Conservation (phyloP, 768 basidiomycete genomes). For the Russula sp. region DNA sequence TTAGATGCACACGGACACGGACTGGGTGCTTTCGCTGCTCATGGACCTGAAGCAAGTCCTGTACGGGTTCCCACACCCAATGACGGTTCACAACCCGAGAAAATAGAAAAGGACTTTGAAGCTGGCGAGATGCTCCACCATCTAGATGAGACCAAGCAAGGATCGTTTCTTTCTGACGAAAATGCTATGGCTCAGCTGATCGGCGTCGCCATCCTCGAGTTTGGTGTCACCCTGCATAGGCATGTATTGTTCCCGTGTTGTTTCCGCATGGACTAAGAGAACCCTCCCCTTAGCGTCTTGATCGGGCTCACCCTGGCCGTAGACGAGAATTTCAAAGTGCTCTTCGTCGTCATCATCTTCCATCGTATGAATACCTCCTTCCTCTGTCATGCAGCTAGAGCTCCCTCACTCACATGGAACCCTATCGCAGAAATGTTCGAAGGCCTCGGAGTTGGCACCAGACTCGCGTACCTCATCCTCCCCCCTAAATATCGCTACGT, state of each 20-base stretch:
- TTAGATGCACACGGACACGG: slow-evolving; percentile 64
- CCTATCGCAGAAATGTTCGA: slow-evolving; percentile 76
- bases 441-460: slow-evolving; percentile 87
- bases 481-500: slow-evolving; percentile 47
- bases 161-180: slow-evolving; percentile 29
- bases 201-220: slow-evolving; percentile 88
- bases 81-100: not conserved
- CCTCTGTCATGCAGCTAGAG: not conserved
- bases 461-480: slow-evolving; percentile 70
- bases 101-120: not conserved
- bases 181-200: slow-evolving; percentile 58
- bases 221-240: slow-evolving; percentile 87
- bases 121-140: slow-evolving; percentile 27
- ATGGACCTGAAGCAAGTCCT: slow-evolving; percentile 51
- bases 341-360: slow-evolving; percentile 88
- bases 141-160: slow-evolving; percentile 15
- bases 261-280: not conserved
- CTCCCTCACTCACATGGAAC: not conserved
- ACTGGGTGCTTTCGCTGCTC: slow-evolving; percentile 52
- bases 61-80: not conserved
- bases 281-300: slow-evolving; percentile 44
- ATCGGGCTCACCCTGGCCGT: slow-evolving; percentile 93
- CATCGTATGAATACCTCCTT: slow-evolving; percentile 71
- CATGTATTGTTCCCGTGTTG: slow-evolving; percentile 21
- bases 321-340: slow-evolving; percentile 65